phyloP scores from a whole-genome alignment of 2,329 filamentous ascomycete genomes.

The Sclerotinia glacialis region DNA sequence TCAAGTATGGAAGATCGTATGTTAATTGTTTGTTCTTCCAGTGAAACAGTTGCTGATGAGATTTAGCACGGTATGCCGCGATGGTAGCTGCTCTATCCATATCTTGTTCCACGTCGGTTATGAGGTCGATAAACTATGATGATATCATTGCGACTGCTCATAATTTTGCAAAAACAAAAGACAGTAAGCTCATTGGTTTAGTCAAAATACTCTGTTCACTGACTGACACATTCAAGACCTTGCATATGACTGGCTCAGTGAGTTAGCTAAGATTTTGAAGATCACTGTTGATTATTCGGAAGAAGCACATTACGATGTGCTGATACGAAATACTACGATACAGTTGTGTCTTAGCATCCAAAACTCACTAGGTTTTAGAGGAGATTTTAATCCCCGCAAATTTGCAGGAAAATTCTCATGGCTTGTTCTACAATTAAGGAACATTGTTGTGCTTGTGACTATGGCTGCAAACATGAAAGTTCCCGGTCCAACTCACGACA shows the following conservation, averaged over 20 bases:
- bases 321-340: slow-evolving; percentile 70
- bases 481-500: slow-evolving; percentile 52
- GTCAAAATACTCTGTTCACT: not conserved
- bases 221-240: slow-evolving; percentile 48
- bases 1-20: slow-evolving; percentile 50
- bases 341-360: slow-evolving; percentile 77
- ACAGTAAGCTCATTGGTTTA: slow-evolving; percentile 29
- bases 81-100: slow-evolving; percentile 61
- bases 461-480: slow-evolving; percentile 54
- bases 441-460: slow-evolving; percentile 63
- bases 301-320: slow-evolving; percentile 66
- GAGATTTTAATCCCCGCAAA: slow-evolving; percentile 58
- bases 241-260: slow-evolving; percentile 59
- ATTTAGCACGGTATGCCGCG: slow-evolving; percentile 52
- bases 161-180: slow-evolving; percentile 33
- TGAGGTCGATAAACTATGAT: slow-evolving; percentile 55
- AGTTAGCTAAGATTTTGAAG: slow-evolving; percentile 67
- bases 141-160: slow-evolving; percentile 67
- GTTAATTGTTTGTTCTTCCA: slow-evolving; percentile 26
- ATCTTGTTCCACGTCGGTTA: slow-evolving; percentile 49
- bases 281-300: slow-evolving; percentile 79
- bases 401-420: slow-evolving; percentile 73
- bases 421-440: slow-evolving; percentile 71
- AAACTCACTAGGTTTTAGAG: slow-evolving; percentile 71
- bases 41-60: slow-evolving; percentile 27